phyloP scores from a whole-genome alignment of 495 filamentous ascomycete genomes.

The Podospora sp. region DNA sequence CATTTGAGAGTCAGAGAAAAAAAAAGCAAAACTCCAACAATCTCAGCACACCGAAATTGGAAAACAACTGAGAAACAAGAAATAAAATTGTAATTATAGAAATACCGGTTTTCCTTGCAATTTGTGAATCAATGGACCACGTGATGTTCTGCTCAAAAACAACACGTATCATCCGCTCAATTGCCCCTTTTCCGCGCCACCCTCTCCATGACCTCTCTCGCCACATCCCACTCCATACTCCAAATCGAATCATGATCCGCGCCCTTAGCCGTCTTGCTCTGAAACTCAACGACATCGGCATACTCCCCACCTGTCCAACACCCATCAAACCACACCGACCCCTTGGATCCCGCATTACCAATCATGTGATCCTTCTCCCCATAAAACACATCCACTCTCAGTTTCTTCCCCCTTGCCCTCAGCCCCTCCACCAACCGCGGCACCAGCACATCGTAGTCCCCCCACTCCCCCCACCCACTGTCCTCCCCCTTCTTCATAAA shows the following conservation, averaged over 20 bases:
- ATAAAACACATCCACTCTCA: slow-evolving; percentile 14
- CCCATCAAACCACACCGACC: slow-evolving; percentile 13
- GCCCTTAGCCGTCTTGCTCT: not conserved
- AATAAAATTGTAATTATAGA: too few species aligned
- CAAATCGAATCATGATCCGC: slow-evolving; percentile 16
- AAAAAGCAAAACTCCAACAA: too few species aligned
- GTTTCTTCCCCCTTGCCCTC: not conserved
- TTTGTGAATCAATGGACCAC: too few species aligned
- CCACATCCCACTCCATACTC: not conserved
- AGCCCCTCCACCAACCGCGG: slow-evolving; percentile 16
- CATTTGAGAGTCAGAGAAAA: too few species aligned
- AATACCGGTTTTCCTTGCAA: too few species aligned
- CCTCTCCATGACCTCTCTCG: slow-evolving; percentile 11
- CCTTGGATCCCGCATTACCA: slow-evolving; percentile 14
- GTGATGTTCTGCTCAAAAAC: too few species aligned
- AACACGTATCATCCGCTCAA: too few species aligned
- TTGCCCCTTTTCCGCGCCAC: not conserved
- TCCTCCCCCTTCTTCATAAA: slow-evolving; percentile 11
- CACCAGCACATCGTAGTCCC: slow-evolving; percentile 20
- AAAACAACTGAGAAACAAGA: too few species aligned
- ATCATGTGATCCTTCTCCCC: slow-evolving; percentile 14
- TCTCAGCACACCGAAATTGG: too few species aligned
- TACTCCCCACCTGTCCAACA: slow-evolving; percentile 2
- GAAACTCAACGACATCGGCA: not conserved
- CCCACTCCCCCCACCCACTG: slow-evolving; percentile 23